Evolutionary conservation across 257 asterid genomes (phyloP).

Genomic region (Apocynum venetum): DNA sequence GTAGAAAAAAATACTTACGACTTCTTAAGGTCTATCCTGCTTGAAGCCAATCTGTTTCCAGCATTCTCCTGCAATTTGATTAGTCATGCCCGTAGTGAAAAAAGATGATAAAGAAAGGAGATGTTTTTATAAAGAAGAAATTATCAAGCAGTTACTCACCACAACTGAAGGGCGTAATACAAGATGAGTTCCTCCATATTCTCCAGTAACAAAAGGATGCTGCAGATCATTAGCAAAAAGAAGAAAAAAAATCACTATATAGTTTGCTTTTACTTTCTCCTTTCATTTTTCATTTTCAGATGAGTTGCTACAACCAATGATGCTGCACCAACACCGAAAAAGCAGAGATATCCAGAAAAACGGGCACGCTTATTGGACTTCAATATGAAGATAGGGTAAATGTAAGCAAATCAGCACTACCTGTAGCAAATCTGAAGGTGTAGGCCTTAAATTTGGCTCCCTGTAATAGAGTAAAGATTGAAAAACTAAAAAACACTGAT

Average conservation of each 20-base stretch:
- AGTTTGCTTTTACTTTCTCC: background rate
- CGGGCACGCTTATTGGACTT: background rate
- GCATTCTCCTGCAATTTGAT: constrained; percentile 53
- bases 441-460: constrained; percentile 81
- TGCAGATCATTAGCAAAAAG: constrained; percentile 38
- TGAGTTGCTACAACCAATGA: background rate
- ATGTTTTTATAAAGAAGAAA: constrained; percentile 9
- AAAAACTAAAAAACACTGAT: constrained; percentile 13
- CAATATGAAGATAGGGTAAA: constrained; percentile 11
- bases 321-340: background rate
- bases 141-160: constrained; percentile 45
- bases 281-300: background rate
- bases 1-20: constrained; percentile 48
- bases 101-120: constrained; percentile 8
- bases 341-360: background rate
- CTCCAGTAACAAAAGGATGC: constrained; percentile 96
- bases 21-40: constrained; percentile 48
- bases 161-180: constrained; percentile 46
- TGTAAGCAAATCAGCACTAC: constrained; percentile 30
- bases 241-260: background rate
- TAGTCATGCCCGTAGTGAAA: constrained; percentile 13
- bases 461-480: constrained; percentile 40
- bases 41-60: constrained; percentile 43
- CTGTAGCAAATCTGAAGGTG: constrained; percentile 88
- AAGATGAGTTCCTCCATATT: constrained; percentile 53